A percentile compares a stretch with the other conserved stretches of the same genome.
Evolutionary conservation across 2,329 filamentous ascomycete species (phyloP).

Genomic region (Diaporthe ampelina): DNA sequence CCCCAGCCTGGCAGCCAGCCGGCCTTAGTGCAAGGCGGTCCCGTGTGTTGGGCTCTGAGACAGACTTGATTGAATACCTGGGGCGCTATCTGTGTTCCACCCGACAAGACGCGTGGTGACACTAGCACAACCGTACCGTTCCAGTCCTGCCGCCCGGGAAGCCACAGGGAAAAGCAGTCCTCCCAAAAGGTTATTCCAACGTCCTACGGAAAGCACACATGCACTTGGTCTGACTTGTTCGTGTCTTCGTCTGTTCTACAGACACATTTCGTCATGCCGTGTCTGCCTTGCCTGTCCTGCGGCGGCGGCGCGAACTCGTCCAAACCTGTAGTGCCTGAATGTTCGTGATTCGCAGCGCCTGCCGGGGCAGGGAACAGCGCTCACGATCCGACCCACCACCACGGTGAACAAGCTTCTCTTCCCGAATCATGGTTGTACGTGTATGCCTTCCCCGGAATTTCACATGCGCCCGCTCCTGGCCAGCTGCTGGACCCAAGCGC

Average conservation of each 20-base stretch:
- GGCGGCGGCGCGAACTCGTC: constrained; percentile 15
- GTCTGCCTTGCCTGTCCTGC: not conserved
- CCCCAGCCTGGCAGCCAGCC: not conserved
- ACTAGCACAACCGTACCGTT: constrained; percentile 6
- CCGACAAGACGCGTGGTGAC: not conserved
- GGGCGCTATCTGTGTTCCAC: not conserved
- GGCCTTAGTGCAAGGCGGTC: not conserved
- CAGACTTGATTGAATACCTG: not conserved
- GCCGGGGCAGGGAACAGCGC: constrained; percentile 14
- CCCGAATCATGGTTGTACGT: not conserved
- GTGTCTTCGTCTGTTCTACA: not conserved
- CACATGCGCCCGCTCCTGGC: too few relatives aligned
- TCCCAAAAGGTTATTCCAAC: constrained; percentile 21
- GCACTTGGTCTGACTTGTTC: not conserved
- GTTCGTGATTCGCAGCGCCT: constrained; percentile 16
- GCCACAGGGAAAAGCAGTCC: too few relatives aligned
- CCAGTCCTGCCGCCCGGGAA: not conserved
- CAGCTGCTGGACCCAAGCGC: too few relatives aligned
- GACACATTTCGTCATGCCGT: not conserved
- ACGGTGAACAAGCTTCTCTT: constrained; percentile 19
- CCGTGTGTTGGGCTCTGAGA: not conserved
- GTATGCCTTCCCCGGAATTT: not conserved
- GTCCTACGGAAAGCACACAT: not conserved
- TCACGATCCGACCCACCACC: not conserved
- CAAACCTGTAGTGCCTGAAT: too few relatives aligned